A percentile compares a stretch with the other conserved stretches of the same genome.
Evolutionary conservation across 257 asterid species (phyloP).

Genomic region (Nemophila menziesii): DNA sequence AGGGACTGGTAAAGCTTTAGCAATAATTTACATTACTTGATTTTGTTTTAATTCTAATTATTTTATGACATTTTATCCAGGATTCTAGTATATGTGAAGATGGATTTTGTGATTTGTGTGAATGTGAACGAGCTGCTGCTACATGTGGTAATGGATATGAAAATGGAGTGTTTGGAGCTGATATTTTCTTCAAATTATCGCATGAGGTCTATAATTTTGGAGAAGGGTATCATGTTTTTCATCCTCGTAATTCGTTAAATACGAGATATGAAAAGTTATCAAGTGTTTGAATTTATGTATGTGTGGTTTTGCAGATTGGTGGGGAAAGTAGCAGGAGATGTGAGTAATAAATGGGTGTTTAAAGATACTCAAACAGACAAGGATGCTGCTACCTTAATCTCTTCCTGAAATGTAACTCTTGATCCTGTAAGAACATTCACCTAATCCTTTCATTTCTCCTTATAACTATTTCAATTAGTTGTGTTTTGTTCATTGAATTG

Average conservation of each 20-base stretch:
- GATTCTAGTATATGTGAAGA: slow-evolving; percentile 95
- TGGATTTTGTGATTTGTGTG: slow-evolving; percentile 60
- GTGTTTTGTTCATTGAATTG: too few relatives aligned
- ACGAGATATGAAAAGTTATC: too few relatives aligned
- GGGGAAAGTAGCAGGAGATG: too few relatives aligned
- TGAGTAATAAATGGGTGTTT: slow-evolving; percentile 72
- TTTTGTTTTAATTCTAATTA: not conserved
- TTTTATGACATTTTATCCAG: slow-evolving; percentile 26
- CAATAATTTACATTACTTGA: not conserved
- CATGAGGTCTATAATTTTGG: slow-evolving; percentile 79
- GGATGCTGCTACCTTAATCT: too few relatives aligned
- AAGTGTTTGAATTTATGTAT: too few relatives aligned
- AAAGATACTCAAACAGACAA: slow-evolving; percentile 44
- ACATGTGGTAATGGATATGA: slow-evolving; percentile 32
- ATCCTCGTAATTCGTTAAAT: too few relatives aligned
- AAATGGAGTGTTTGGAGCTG: slow-evolving; percentile 59
- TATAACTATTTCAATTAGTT: too few relatives aligned
- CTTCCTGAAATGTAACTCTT: too few relatives aligned
- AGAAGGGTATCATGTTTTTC: slow-evolving; percentile 45
- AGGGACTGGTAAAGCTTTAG: slow-evolving; percentile 50
- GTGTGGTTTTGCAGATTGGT: too few relatives aligned
- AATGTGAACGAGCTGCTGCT: slow-evolving; percentile 58
- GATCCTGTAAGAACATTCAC: too few relatives aligned
- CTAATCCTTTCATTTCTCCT: too few relatives aligned
- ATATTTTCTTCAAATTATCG: slow-evolving; percentile 72